phyloP scores from a whole-genome alignment of 169 alveolate species.

The Eimeria maxima region DNA sequence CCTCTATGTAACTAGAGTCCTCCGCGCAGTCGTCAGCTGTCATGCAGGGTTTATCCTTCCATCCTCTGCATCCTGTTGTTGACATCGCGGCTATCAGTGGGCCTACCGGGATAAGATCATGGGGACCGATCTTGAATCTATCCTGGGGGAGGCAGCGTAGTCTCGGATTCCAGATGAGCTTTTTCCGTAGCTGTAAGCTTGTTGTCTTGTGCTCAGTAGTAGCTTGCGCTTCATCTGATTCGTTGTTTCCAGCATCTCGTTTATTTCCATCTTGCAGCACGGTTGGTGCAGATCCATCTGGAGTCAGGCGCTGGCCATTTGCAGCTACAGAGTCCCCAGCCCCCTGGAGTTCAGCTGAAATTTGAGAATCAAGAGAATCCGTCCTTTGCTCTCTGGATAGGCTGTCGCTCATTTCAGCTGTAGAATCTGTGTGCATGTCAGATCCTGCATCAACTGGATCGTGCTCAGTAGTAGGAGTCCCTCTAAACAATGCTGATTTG shows the following conservation, averaged over 20 bases:
- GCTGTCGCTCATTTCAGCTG: not conserved
- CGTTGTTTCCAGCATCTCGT: not conserved
- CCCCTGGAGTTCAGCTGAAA: not conserved
- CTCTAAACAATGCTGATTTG: not conserved
- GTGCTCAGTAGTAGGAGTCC: not conserved
- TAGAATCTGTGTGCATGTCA: not conserved
- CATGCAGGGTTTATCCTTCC: not conserved
- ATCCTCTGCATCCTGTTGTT: not conserved
- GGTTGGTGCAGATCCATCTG: not conserved
- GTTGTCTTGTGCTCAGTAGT: not conserved
- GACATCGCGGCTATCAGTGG: conserved; percentile 66
- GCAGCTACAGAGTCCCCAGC: not conserved
- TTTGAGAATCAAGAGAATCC: not conserved
- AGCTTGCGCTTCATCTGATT: not conserved
- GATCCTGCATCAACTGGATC: not conserved
- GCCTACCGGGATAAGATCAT: conserved; percentile 69
- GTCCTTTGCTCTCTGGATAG: not conserved
- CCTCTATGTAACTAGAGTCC: conserved; percentile 57
- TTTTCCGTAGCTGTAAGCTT: not conserved
- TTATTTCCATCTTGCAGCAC: not conserved
- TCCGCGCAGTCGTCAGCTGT: conserved; percentile 38
- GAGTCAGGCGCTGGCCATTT: not conserved
- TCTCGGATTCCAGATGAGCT: not conserved
- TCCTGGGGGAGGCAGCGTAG: conserved; percentile 13
- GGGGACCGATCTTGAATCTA: conserved; percentile 30